Conservation (phyloP, 805 yeast genomes). For the Candida broadrunensis region DNA sequence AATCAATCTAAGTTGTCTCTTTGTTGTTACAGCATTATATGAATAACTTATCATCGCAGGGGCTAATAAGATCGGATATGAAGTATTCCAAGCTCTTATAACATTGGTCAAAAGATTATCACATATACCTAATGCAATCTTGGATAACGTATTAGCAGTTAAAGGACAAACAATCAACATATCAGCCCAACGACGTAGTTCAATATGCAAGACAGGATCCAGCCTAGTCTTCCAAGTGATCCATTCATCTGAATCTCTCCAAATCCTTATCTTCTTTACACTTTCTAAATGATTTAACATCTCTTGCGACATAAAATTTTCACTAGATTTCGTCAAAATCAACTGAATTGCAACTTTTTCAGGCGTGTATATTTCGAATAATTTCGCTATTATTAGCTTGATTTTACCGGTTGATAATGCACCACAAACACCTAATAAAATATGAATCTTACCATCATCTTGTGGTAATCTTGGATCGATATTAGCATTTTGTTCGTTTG, state of each 20-base stretch:
- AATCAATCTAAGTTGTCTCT: constrained; percentile 71
- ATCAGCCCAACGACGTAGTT: constrained; percentile 95
- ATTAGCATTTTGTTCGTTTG: constrained; percentile 42
- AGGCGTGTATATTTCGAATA: constrained; percentile 49
- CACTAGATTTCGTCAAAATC: constrained; percentile 52
- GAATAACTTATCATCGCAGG: constrained; percentile 96
- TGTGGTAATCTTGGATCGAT: constrained; percentile 51
- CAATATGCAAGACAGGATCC: constrained; percentile 94
- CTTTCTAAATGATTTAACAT: constrained; percentile 35
- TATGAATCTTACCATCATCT: constrained; percentile 55
- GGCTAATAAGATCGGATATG: constrained; percentile 83
- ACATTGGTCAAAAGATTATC: constrained; percentile 90
- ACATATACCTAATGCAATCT: constrained; percentile 86
- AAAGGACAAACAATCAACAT: constrained; percentile 89
- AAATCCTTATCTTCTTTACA: constrained; percentile 44
- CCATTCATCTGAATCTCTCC: constrained; percentile 64
- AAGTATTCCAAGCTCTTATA: constrained; percentile 93
- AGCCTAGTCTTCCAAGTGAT: constrained; percentile 72
- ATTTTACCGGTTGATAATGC: constrained; percentile 52
- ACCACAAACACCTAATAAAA: constrained; percentile 58
- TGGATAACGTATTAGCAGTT: constrained; percentile 88
- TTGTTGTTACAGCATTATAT: constrained; percentile 85
- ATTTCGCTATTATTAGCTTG: constrained; percentile 48
- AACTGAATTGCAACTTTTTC: constrained; percentile 52
- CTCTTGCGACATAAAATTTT: constrained; percentile 49